Evolutionary conservation across 305 asterid genomes (phyloP).

Genomic region (Petunia hybrid): DNA sequence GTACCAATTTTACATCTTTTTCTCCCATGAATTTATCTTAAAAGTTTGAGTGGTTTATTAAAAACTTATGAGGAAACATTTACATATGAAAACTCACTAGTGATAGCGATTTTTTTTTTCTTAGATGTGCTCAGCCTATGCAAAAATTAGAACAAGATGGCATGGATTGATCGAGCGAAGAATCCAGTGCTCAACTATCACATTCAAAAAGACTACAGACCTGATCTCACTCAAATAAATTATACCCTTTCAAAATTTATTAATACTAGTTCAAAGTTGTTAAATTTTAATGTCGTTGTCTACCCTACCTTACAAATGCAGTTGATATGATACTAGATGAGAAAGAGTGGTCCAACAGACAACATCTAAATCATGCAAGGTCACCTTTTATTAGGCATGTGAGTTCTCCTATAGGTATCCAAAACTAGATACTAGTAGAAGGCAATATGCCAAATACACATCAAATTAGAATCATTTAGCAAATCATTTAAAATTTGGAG

Average conservation of each 20-base stretch:
- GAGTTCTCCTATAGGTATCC: neutral
- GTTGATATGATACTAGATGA: neutral
- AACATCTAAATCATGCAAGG: conserved; percentile 13
- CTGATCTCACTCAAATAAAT: too few relatives aligned
- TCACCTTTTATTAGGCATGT: conserved; percentile 20
- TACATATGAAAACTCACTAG: too few relatives aligned
- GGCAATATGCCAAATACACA: neutral
- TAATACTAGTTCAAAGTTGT: too few relatives aligned
- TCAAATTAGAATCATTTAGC: conserved; percentile 1
- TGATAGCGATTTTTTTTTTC: too few relatives aligned
- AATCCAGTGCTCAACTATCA: too few relatives aligned
- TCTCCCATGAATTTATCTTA: neutral
- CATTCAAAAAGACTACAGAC: too few relatives aligned
- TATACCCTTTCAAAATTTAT: too few relatives aligned
- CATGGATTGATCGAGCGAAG: too few relatives aligned
- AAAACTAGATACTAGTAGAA: neutral
- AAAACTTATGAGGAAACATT: too few relatives aligned
- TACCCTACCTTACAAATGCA: conserved; percentile 27
- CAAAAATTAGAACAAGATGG: too few relatives aligned
- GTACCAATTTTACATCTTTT: neutral
- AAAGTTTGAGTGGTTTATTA: neutral
- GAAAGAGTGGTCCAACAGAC: conserved; percentile 30
- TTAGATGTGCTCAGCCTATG: too few relatives aligned
- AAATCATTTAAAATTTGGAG: neutral
- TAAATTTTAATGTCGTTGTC: too few relatives aligned